Percentiles rank a stretch among this genome's conserved stretches.
Evolutionary conservation across 306 rosid species (phyloP).

Genomic region (Macrotyloma uniflorum): DNA sequence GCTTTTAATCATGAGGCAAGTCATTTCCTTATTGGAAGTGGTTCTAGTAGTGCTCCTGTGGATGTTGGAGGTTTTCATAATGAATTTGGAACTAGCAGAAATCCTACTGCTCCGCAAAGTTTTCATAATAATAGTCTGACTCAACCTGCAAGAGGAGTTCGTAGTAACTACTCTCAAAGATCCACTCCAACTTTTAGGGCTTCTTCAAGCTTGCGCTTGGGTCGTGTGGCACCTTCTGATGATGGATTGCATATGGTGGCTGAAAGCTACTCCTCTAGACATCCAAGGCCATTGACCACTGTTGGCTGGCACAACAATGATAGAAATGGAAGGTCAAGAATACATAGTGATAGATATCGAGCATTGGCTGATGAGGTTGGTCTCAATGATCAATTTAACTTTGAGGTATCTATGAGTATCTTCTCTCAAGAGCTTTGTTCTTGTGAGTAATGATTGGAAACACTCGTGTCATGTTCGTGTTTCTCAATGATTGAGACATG

Average conservation of each 20-base stretch:
- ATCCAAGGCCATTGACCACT: slow-evolving; percentile 54
- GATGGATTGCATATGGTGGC: slow-evolving; percentile 61
- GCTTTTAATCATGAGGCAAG: slow-evolving; percentile 55
- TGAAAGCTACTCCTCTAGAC: slow-evolving; percentile 59
- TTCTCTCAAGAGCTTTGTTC: background rate
- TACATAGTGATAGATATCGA: slow-evolving; percentile 52
- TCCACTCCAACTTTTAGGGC: slow-evolving; percentile 57
- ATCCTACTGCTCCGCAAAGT: slow-evolving; percentile 52
- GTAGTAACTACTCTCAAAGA: slow-evolving; percentile 65
- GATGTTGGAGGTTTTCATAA: slow-evolving; percentile 61
- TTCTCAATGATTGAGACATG: background rate
- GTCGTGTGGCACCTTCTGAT: slow-evolving; percentile 54
- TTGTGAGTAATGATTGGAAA: slow-evolving; percentile 31
- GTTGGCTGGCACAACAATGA: slow-evolving; percentile 59
- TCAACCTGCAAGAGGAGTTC: slow-evolving; percentile 60
- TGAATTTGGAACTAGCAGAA: slow-evolving; percentile 53
- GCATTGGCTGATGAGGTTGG: slow-evolving; percentile 45
- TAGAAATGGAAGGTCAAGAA: slow-evolving; percentile 65
- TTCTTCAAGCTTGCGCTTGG: slow-evolving; percentile 61
- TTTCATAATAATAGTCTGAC: slow-evolving; percentile 46
- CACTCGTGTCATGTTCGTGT: background rate
- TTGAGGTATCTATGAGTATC: slow-evolving; percentile 46
- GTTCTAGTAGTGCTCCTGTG: slow-evolving; percentile 49
- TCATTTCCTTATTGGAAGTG: slow-evolving; percentile 54
- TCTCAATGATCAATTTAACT: slow-evolving; percentile 52